phyloP scores from a whole-genome alignment of 441 rosid genomes.

The Brassica hybrid region DNA sequence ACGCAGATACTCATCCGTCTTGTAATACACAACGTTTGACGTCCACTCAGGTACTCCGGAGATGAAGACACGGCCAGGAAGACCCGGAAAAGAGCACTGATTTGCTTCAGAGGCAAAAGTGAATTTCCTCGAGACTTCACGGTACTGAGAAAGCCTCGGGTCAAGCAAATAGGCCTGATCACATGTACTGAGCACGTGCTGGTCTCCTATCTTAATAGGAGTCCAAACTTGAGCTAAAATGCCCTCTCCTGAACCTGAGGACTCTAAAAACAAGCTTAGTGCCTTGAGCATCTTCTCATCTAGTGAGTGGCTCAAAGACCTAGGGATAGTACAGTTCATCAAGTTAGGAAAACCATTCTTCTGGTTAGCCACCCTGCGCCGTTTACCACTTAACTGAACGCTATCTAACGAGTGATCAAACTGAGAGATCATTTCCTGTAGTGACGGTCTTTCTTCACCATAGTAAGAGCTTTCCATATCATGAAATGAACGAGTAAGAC shows the following conservation, averaged over 20 bases:
- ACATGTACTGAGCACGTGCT: conserved; percentile 62
- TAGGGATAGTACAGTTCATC: conserved; percentile 36
- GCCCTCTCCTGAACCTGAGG: conserved; percentile 72
- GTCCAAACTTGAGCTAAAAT: conserved; percentile 91
- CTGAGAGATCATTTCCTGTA: conserved; percentile 33
- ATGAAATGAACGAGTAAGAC: conserved; percentile 38
- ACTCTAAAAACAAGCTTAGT: conserved; percentile 68
- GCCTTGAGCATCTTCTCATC: conserved; percentile 88
- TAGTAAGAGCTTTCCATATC: conserved; percentile 47
- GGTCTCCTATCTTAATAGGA: conserved; percentile 69
- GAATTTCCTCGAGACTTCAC: conserved; percentile 70
- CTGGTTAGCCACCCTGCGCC: conserved; percentile 20
- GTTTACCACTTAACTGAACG: conserved; percentile 40
- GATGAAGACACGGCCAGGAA: conserved; percentile 86
- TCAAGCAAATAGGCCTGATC: conserved; percentile 89
- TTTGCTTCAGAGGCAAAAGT: conserved; percentile 61
- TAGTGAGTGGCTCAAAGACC: conserved; percentile 55
- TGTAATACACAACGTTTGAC: conserved; percentile 71
- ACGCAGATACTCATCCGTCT: conserved; percentile 64
- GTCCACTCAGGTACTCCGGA: conserved; percentile 92
- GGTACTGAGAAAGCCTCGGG: too few species aligned
- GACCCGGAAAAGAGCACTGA: conserved; percentile 63
- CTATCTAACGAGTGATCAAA: conserved; percentile 32
- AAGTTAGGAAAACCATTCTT: background rate
- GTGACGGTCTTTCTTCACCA: conserved; percentile 33